These are phyloP conservation scores for Colletotrichum tanaceti DNA, from an alignment of 2,329 filamentous ascomycete species.

Conservation along the genomic window DNA sequence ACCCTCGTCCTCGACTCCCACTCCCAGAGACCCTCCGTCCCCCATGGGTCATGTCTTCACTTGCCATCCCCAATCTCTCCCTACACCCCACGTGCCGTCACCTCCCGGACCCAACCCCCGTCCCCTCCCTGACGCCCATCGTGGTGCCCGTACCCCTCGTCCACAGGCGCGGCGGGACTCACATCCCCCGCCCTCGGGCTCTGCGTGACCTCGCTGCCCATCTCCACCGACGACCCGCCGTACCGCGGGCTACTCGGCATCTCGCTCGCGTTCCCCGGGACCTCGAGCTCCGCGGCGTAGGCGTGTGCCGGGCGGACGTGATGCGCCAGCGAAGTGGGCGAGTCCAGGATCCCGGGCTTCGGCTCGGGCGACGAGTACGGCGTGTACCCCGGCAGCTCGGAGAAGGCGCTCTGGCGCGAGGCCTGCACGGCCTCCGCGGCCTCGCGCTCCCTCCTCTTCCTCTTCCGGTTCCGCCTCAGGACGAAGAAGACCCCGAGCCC, in stretches of 20 bases:
- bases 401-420: conserved; percentile 17
- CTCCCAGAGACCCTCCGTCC: neutral
- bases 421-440: conserved; percentile 7
- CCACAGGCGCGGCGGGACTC: conserved; percentile 7
- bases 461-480: neutral
- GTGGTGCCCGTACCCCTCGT: neutral
- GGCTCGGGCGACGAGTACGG: conserved; percentile 12
- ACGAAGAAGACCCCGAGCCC: neutral
- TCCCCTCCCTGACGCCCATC: neutral
- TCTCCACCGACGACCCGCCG: conserved; percentile 24
- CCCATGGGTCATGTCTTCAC: neutral
- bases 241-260: conserved; percentile 33
- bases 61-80: neutral
- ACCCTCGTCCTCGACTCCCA: no score
- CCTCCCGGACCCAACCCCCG: neutral
- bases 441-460: neutral
- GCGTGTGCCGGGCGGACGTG: neutral
- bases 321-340: conserved; percentile 1
- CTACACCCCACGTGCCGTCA: neutral
- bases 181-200: conserved; percentile 13
- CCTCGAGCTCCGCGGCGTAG: conserved; percentile 28
- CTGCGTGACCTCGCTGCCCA: conserved; percentile 23
- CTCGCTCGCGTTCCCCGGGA: conserved; percentile 24
- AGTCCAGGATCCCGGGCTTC: neutral
- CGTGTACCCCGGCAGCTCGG: conserved; percentile 25